A percentile compares a stretch with the other conserved stretches of the same genome.
These are phyloP conservation scores for Lichtheimia ramosa DNA, from an alignment of 371 early-diverging fungal genomes.

Conservation along the genomic window DNA sequence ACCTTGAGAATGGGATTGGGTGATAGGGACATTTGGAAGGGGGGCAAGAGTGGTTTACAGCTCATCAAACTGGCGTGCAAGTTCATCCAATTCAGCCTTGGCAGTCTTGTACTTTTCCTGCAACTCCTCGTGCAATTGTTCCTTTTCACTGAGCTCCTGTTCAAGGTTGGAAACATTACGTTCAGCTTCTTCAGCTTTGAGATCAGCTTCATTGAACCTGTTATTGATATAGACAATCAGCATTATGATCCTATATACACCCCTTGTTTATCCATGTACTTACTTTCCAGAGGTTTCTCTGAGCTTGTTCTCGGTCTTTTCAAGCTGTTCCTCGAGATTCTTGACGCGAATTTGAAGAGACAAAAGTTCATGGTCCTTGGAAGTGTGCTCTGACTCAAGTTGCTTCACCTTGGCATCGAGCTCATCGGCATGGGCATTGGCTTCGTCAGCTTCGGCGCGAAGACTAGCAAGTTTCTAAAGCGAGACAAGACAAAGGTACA, in stretches of 20 bases:
- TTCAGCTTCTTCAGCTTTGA: constrained; percentile 76
- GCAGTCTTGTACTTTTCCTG: constrained; percentile 57
- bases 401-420: constrained; percentile 68
- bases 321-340: constrained; percentile 66
- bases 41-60: constrained; percentile 39
- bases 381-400: constrained; percentile 58
- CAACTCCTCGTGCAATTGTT: constrained; percentile 64
- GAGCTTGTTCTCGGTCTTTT: constrained; percentile 62
- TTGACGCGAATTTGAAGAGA: constrained; percentile 70
- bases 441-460: constrained; percentile 73
- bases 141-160: constrained; percentile 62
- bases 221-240: background rate
- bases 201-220: constrained; percentile 73
- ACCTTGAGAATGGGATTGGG: too few species aligned
- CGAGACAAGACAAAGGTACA: background rate
- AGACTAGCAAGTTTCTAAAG: constrained; percentile 67
- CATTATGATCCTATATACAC: background rate
- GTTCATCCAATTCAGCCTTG: constrained; percentile 76
- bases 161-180: constrained; percentile 67
- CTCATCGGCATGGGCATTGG: constrained; percentile 65
- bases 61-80: constrained; percentile 72
- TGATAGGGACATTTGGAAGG: too few species aligned
- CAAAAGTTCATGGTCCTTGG: constrained; percentile 76
- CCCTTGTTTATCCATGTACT: constrained; percentile 20
- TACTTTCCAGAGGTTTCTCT: constrained; percentile 63